Evolutionary conservation across 228 moss, liverwort and hornwort species (phyloP).

Genomic region (Sphagnum fallax): DNA sequence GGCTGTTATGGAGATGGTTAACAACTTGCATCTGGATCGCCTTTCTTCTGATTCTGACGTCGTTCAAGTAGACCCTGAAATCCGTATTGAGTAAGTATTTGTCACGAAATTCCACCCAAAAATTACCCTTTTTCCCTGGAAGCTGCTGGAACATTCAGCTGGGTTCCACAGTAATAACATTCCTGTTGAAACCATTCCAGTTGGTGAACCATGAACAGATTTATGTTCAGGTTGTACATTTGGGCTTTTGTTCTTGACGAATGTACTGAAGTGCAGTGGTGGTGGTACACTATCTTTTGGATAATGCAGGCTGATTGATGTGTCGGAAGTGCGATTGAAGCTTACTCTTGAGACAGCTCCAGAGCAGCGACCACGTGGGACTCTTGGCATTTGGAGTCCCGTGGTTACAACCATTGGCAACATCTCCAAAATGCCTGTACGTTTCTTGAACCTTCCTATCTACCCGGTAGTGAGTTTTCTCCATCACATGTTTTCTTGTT

Average conservation of each 20-base stretch:
- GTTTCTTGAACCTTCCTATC: background rate
- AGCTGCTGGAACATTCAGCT: too few species aligned
- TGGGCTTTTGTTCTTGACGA: too few species aligned
- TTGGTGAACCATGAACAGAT: too few species aligned
- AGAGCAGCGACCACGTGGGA: conserved; percentile 83
- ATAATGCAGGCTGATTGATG: conserved; percentile 56
- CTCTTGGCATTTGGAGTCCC: conserved; percentile 97
- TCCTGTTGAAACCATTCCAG: too few species aligned
- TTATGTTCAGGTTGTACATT: too few species aligned
- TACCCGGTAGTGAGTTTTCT: too few species aligned
- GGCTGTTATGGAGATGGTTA: conserved; percentile 80
- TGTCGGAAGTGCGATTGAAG: conserved; percentile 81
- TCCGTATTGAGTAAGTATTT: conserved; percentile 67
- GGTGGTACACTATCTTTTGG: too few species aligned
- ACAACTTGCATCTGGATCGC: conserved; percentile 84
- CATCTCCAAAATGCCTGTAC: conserved; percentile 92
- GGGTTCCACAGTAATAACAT: too few species aligned
- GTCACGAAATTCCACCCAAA: background rate
- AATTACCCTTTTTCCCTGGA: too few species aligned
- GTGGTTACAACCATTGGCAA: conserved; percentile 86
- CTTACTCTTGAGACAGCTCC: conserved; percentile 78
- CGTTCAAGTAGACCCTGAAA: conserved; percentile 89
- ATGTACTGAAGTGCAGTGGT: too few species aligned
- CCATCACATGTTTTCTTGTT: too few species aligned
- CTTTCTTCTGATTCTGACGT: conserved; percentile 69